Percentiles rank a stretch among this genome's conserved stretches.
Evolutionary conservation across 345 rosid genomes (phyloP).

Genomic region (Psidium friedrichsthalianum): DNA sequence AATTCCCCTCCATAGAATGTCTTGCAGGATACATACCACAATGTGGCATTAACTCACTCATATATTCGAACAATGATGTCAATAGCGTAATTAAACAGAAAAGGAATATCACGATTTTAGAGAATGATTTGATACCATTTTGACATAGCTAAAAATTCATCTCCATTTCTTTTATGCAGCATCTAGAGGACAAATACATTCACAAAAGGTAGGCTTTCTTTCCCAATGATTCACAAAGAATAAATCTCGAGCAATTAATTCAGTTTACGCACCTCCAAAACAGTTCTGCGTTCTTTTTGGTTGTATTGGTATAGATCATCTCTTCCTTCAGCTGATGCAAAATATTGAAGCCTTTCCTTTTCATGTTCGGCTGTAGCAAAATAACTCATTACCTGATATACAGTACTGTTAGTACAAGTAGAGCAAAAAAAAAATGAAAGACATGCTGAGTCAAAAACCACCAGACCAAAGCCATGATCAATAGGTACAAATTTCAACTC

Average conservation of each 20-base stretch:
- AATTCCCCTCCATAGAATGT: background rate
- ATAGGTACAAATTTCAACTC: background rate
- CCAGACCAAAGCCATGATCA: background rate
- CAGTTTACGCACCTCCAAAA: constrained; percentile 53
- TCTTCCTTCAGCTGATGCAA: constrained; percentile 85
- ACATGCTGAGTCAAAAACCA: background rate
- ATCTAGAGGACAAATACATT: background rate
- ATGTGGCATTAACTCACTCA: background rate
- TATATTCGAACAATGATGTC: background rate
- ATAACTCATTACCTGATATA: constrained; percentile 71
- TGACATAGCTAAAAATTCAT: background rate
- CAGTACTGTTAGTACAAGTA: background rate
- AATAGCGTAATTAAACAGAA: background rate
- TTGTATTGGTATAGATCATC: constrained; percentile 92
- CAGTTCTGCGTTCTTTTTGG: constrained; percentile 83
- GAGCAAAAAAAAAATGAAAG: background rate
- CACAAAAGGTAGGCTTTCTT: background rate
- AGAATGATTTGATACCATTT: background rate
- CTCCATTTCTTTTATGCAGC: background rate
- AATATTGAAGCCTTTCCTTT: constrained; percentile 79
- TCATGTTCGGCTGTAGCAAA: constrained; percentile 77
- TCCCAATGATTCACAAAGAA: background rate
- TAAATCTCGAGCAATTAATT: background rate
- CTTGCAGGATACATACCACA: background rate
- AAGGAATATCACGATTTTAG: background rate